Conservation (phyloP, 2,329 filamentous ascomycete genomes). For the Trichoderma simmonsii region DNA sequence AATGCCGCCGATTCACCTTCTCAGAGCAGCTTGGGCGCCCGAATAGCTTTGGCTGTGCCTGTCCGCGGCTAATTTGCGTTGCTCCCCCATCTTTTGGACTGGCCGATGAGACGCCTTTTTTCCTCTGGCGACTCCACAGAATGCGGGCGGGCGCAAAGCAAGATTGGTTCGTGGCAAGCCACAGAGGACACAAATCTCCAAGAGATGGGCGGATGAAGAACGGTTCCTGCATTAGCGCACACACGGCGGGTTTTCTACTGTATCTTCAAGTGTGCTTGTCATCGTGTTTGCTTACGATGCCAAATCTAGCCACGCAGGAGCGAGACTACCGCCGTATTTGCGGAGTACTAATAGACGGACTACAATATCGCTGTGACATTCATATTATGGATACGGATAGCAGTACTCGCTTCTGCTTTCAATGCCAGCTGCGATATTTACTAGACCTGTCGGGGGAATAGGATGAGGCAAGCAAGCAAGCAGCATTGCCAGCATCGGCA, state of each 20-base stretch:
- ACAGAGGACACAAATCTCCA: neutral
- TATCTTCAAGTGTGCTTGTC: neutral
- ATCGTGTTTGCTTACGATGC: neutral
- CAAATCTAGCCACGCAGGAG: neutral
- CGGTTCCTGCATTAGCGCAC: conserved; percentile 26
- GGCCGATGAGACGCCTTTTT: neutral
- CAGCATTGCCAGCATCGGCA: neutral
- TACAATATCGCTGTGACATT: neutral
- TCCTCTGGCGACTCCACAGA: neutral
- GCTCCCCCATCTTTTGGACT: conserved; percentile 4
- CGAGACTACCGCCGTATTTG: neutral
- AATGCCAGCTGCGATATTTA: neutral
- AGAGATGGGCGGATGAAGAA: conserved; percentile 18
- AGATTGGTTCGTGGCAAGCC: conserved; percentile 5
- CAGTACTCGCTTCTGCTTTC: neutral
- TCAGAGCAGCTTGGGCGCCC: conserved; percentile 8
- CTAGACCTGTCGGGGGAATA: neutral
- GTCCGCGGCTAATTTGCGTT: conserved; percentile 1
- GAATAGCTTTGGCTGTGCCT: neutral
- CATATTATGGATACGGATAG: neutral
- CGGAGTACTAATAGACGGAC: neutral
- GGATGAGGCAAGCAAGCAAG: neutral
- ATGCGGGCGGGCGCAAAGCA: conserved; percentile 2
- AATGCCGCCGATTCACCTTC: conserved; percentile 16
- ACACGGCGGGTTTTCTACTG: neutral